Evolutionary conservation across 306 rosid species (phyloP).

Genomic region (Cucurbita ficifolia): DNA sequence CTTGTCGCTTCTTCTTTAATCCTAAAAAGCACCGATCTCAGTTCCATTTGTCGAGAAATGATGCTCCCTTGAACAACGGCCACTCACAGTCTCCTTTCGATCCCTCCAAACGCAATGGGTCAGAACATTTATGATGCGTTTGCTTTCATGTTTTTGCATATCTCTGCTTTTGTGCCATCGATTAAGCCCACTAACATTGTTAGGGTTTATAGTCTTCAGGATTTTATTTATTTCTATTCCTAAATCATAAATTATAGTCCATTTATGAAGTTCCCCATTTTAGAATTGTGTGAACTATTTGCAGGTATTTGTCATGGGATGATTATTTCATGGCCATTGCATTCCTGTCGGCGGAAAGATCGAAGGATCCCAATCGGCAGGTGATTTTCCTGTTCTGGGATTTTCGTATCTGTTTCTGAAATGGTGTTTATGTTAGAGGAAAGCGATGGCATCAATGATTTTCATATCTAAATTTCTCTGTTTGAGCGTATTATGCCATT

Average conservation of each 20-base stretch:
- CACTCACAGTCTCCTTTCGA: constrained; percentile 43
- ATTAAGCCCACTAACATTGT: neutral
- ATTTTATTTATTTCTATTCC: neutral
- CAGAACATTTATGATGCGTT: neutral
- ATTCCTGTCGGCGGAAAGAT: constrained; percentile 88
- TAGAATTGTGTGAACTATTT: neutral
- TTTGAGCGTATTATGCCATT: neutral
- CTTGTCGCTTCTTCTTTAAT: constrained; percentile 38
- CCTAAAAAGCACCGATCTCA: constrained; percentile 14
- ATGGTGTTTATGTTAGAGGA: neutral
- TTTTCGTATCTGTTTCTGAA: too few species aligned
- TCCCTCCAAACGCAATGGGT: constrained; percentile 73
- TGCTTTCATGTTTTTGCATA: neutral
- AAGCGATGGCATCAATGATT: neutral
- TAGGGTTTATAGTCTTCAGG: neutral
- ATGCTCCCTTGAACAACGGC: constrained; percentile 11
- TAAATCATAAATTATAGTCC: too few species aligned
- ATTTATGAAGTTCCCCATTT: too few species aligned
- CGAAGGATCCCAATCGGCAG: constrained; percentile 96
- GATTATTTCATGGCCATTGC: constrained; percentile 97
- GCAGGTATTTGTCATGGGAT: constrained; percentile 82
- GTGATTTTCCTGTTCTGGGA: constrained; percentile 19
- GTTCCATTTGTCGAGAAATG: constrained; percentile 20
- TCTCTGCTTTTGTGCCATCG: neutral
- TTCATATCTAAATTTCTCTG: neutral